Evolutionary conservation across 2,329 filamentous ascomycete genomes (phyloP), one percentile per base, ranked within the genome.

Genomic region (Diaporthe sp.): DNA sequence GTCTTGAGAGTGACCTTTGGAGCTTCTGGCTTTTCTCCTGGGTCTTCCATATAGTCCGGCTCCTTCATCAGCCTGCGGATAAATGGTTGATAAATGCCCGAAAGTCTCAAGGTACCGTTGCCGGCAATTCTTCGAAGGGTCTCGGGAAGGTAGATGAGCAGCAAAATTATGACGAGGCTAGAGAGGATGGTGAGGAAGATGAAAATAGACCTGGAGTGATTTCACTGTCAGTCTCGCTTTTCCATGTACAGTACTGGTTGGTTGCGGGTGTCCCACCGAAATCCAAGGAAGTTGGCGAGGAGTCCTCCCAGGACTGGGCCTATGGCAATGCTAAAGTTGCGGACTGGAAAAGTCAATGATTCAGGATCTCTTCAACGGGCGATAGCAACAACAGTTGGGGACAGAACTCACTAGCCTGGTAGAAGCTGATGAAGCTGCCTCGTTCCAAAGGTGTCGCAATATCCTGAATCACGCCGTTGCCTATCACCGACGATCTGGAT

Each of bases 81-180:
- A 6, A 86, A 76, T 1, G 87, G 86, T 68, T 84, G 83, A 72
- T 87, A 77, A 53, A 87, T 80, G 1, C 84, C 85, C 5, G 78
- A 76, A 2, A 87, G 82, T 7, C 78, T 82, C 15, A 86, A 78
- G 0, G 82, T 82, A 19, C 85, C 85, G 76, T 86, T 82, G 5
- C 84, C 84, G 28, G 82, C 84, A 37, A 86, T 83, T 22, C 76
- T 76, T 3, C 84, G 82, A 8, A 83, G 80, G 0, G 85, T 86
- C 73, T 86, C 85, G 10, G 84, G 85, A 5, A 86, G 81, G 72
- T 87, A 84, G 17, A 86, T 71, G 6, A 87, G 46, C 31, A 87
- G 81, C 6, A 82, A 81, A 2, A 85, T 19, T 2, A 87, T 78
- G 28, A 81, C 82, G 15, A 85, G 62, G 12, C 79, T 77, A 13